Evolutionary conservation across 495 filamentous ascomycete genomes (phyloP).

Genomic region (Talaromyces proteolyticus): DNA sequence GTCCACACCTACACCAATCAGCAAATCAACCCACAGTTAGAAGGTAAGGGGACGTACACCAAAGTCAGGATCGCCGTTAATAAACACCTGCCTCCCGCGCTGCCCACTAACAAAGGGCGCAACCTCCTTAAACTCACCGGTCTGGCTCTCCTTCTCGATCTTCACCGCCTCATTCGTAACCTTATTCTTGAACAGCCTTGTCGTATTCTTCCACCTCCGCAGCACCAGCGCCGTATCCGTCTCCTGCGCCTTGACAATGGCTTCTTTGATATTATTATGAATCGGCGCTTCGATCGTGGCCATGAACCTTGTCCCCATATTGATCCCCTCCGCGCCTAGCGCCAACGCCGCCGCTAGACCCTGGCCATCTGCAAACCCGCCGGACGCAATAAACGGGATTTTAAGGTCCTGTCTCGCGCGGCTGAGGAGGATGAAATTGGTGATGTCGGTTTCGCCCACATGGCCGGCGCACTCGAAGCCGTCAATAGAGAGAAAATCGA

Average conservation of each 20-base stretch:
- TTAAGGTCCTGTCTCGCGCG: slow-evolving; percentile 78
- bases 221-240: slow-evolving; percentile 86
- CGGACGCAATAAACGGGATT: slow-evolving; percentile 91
- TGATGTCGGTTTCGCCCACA: slow-evolving; percentile 94
- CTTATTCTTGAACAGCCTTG: slow-evolving; percentile 83
- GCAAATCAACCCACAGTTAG: background rate
- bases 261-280: slow-evolving; percentile 86
- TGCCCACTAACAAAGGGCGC: slow-evolving; percentile 88
- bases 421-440: slow-evolving; percentile 91
- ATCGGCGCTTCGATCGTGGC: slow-evolving; percentile 89
- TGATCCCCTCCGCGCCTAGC: slow-evolving; percentile 90
- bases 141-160: slow-evolving; percentile 77
- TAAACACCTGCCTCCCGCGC: slow-evolving; percentile 83
- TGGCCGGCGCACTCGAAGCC: slow-evolving; percentile 97
- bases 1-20: slow-evolving; percentile 56
- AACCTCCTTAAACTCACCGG: slow-evolving; percentile 88
- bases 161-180: slow-evolving; percentile 72
- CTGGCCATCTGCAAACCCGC: slow-evolving; percentile 92
- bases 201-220: slow-evolving; percentile 90
- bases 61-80: slow-evolving; percentile 85
- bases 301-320: slow-evolving; percentile 93
- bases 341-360: slow-evolving; percentile 88
- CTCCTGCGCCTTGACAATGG: slow-evolving; percentile 84
- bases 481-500: slow-evolving; percentile 94
- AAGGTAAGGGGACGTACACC: slow-evolving; percentile 46